phyloP scores from a whole-genome alignment of 2,329 filamentous ascomycete genomes.

The Fusarium nygamai region DNA sequence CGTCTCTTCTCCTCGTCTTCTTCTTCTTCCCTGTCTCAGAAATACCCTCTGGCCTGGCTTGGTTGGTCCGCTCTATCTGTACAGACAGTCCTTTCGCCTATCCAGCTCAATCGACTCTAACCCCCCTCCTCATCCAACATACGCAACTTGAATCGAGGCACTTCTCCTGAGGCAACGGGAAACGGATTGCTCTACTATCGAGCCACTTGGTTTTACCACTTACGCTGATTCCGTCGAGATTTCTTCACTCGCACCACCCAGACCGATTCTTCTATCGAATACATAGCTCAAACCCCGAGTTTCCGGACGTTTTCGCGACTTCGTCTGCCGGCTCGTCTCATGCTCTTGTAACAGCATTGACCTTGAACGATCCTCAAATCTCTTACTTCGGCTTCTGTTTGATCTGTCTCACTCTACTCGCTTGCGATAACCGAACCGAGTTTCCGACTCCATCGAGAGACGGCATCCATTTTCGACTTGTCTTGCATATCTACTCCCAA shows the following conservation, averaged over 20 bases:
- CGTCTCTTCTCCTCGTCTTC: slow-evolving; percentile 20
- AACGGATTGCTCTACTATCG: slow-evolving; percentile 8
- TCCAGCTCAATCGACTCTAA: not conserved
- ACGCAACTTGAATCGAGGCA: not conserved
- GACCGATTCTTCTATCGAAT: not conserved
- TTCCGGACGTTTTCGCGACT: slow-evolving; percentile 11
- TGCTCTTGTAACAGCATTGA: not conserved
- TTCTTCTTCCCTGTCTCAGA: slow-evolving; percentile 17
- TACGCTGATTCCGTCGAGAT: not conserved
- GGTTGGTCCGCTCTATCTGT: slow-evolving; percentile 6
- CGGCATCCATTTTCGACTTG: not conserved
- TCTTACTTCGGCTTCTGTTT: not conserved
- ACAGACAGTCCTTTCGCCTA: not conserved
- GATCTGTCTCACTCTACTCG: slow-evolving; percentile 1
- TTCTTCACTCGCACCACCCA: not conserved
- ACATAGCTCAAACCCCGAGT: slow-evolving; percentile 1
- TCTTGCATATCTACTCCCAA: not conserved
- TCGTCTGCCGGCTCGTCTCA: not conserved
- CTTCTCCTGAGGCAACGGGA: slow-evolving; percentile 8
- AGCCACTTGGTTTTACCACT: not conserved
- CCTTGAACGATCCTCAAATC: not conserved
- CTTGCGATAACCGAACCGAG: not conserved
- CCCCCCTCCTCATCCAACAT: slow-evolving; percentile 8
- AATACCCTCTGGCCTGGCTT: slow-evolving; percentile 4
- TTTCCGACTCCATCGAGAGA: not conserved